Base-by-base conservation (phyloP, 1,139 yeast species). In the Yamadazyma blattariae region DNA sequence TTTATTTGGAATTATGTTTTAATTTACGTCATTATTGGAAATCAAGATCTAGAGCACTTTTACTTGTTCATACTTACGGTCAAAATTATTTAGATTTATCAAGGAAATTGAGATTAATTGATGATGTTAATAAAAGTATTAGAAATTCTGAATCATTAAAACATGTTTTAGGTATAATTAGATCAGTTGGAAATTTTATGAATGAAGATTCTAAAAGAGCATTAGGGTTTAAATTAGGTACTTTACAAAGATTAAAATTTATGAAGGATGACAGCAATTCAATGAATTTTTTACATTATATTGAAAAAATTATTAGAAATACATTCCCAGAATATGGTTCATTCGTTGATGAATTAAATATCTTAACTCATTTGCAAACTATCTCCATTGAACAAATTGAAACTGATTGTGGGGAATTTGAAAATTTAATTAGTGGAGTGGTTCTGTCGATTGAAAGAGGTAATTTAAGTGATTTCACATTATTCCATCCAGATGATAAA, bases 121-220 rank as follows among this genome's bases (percentile, higher is more conserved):
- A 87, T 48, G 72, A 69, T 29, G 95, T 95, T 0, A 71, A 80
- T 34, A 71, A 67, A 24, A 68, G 77, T 27, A 66, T 90, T n/a
- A 65, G 70, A 35, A 64, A 71, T 7, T 86, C 95, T 0, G 69
- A 69, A n/a, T 74, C 78, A 30, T 71, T 92, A 48, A 74, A 78
- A 44, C 74, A 76, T 39, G 74, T 90, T 8, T 66, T 92, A 38
- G 83, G 82, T 32, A 75, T 92, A 28, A 86, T 92, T 35, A 72
- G 89, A 45, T 82, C 84, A 14, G 82, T 92, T 40, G 98, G 97
- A 16, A 92, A 92, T 53, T 89, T 81, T 52, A 92, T 92, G 97
- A 92, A 92, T 56, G 95, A 87, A 51, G 62, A 70, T 22, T 67
- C 84, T 7, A 89, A 85, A 51, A 82, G 82, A 47, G 97, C 95